Percentiles rank a stretch among this genome's conserved stretches.
Conservation (phyloP, 768 basidiomycete genomes). For the Lactifluus piperatus region DNA sequence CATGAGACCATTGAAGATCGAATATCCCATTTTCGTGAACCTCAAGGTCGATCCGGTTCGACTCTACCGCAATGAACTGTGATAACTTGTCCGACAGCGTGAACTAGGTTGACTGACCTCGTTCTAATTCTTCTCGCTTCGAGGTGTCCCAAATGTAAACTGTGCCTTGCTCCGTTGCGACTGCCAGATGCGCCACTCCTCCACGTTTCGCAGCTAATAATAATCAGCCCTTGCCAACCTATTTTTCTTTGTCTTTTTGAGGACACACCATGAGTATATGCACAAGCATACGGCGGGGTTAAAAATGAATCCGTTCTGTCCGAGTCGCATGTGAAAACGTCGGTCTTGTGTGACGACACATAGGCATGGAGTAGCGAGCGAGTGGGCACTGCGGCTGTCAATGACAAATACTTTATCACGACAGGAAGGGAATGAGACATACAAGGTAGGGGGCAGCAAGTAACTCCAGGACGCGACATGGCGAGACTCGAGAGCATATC, state of each 20-base stretch:
- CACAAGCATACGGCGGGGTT: slow-evolving; percentile 65
- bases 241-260: not conserved
- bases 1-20: slow-evolving; percentile 60
- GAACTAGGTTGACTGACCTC: slow-evolving; percentile 37
- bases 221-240: not conserved
- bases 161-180: slow-evolving; percentile 68
- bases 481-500: slow-evolving; percentile 7
- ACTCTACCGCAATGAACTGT: slow-evolving; percentile 33
- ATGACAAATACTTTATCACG: not conserved
- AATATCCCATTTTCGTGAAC: slow-evolving; percentile 67
- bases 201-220: slow-evolving; percentile 48
- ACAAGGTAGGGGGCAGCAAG: slow-evolving; percentile 5
- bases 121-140: slow-evolving; percentile 54
- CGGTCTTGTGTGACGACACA: slow-evolving; percentile 65
- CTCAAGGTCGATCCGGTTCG: slow-evolving; percentile 43
- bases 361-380: slow-evolving; percentile 55
- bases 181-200: slow-evolving; percentile 47
- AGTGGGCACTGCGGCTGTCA: slow-evolving; percentile 40
- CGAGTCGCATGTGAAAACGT: slow-evolving; percentile 59
- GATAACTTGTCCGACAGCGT: not conserved
- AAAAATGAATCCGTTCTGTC: slow-evolving; percentile 39
- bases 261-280: slow-evolving; percentile 53
- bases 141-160: slow-evolving; percentile 57
- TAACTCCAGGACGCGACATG: slow-evolving; percentile 16
- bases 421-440: not conserved